These are phyloP conservation scores for Ceratobasidium sp. DNA, from an alignment of 1,284 basidiomycete species.

Conservation along the genomic window DNA sequence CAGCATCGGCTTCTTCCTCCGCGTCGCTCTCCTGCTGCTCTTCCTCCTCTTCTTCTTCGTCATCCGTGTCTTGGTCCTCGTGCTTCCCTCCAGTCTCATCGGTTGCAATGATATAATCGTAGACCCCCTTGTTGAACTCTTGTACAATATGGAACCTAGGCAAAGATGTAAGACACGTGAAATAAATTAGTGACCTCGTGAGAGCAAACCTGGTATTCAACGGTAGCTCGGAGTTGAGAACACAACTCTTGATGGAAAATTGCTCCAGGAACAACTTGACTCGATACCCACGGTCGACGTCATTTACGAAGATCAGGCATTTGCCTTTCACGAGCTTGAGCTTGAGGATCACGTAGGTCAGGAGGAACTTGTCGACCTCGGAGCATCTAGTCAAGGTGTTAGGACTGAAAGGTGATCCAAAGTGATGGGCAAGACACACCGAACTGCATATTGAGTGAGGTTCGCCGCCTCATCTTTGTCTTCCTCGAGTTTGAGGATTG, in stretches of 20 bases:
- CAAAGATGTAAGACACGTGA: conserved; percentile 37
- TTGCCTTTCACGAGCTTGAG: conserved; percentile 95
- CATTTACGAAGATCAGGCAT: conserved; percentile 97
- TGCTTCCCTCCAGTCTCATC: conserved; percentile 78
- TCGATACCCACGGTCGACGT: conserved; percentile 93
- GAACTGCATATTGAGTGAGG: conserved; percentile 88
- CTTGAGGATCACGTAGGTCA: conserved; percentile 94
- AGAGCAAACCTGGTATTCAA: conserved; percentile 80
- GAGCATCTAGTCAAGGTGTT: conserved; percentile 67
- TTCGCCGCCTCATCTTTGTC: conserved; percentile 79
- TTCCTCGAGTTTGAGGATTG: conserved; percentile 86
- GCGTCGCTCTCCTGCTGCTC: conserved; percentile 55
- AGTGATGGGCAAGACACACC: conserved; percentile 55
- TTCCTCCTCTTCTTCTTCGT: conserved; percentile 57
- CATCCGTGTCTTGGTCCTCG: conserved; percentile 63
- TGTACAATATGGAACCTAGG: conserved; percentile 94
- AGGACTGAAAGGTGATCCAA: conserved; percentile 1
- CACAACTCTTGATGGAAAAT: conserved; percentile 96
- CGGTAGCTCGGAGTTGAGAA: conserved; percentile 96
- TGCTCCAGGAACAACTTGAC: conserved; percentile 98
- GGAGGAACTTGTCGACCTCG: conserved; percentile 95
- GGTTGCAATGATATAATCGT: conserved; percentile 98
- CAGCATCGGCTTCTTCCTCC: conserved; percentile 54
- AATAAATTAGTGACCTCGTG: not conserved
- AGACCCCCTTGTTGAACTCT: conserved; percentile 98